Conservation (phyloP, 345 rosid species). For the Adansonia digitata region DNA sequence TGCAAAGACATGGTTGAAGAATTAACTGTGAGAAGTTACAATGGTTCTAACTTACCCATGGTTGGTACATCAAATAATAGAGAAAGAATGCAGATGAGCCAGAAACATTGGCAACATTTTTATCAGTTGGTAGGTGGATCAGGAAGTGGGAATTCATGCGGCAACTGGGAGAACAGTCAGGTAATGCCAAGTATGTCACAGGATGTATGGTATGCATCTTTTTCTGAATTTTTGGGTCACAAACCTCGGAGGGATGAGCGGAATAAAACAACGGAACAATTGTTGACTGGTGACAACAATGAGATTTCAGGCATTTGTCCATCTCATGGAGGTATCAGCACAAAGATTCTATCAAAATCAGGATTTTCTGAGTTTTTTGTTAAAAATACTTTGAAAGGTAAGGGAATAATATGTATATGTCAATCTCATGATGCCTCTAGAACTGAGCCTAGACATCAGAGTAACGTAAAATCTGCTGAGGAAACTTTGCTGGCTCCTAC, state of each 20-base stretch:
- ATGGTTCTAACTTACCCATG: constrained; percentile 47
- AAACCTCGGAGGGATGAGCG: constrained; percentile 24
- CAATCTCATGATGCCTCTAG: constrained; percentile 34
- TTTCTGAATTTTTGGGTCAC: constrained; percentile 37
- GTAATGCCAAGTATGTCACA: constrained; percentile 28
- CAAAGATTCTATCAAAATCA: constrained; percentile 80
- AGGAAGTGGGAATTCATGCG: constrained; percentile 46
- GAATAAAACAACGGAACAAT: constrained; percentile 29
- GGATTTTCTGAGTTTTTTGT: constrained; percentile 88
- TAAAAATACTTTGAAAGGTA: constrained; percentile 68
- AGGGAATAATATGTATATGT: constrained; percentile 59
- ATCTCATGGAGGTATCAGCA: constrained; percentile 50
- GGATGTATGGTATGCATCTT: constrained; percentile 30
- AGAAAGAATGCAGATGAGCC: constrained; percentile 45
- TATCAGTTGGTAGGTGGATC: constrained; percentile 41
- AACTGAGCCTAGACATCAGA: constrained; percentile 34
- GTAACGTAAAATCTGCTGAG: constrained; percentile 30
- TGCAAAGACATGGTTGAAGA: constrained; percentile 66
- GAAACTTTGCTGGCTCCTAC: constrained; percentile 29
- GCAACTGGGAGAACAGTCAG: constrained; percentile 29
- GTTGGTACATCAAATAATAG: constrained; percentile 60
- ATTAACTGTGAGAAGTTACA: constrained; percentile 55
- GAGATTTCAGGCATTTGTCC: constrained; percentile 27
- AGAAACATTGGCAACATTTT: constrained; percentile 42
- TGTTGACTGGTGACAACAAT: constrained; percentile 31